phyloP scores from a whole-genome alignment of 2,329 filamentous ascomycete species.

The Chaetomiaceae sp. region DNA sequence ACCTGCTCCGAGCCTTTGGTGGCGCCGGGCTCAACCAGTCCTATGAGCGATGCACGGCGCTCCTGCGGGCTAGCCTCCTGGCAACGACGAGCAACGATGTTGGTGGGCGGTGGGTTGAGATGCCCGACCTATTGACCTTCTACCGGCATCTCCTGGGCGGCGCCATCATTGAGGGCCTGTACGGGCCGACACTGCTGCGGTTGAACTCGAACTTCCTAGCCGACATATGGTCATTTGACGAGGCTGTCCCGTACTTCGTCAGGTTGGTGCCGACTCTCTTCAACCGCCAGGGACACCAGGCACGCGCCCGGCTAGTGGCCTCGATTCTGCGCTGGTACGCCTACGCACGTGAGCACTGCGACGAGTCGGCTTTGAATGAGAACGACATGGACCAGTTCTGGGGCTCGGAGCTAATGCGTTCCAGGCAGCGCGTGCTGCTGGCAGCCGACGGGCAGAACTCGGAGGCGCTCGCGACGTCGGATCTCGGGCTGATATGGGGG shows the following conservation, averaged over 20 bases:
- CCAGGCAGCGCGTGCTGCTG: background rate
- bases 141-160: background rate
- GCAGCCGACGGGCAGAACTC: background rate
- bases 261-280: background rate
- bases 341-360: constrained; percentile 1
- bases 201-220: background rate
- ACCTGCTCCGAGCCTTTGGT: background rate
- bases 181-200: background rate
- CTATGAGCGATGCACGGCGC: background rate
- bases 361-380: background rate
- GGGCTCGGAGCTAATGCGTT: background rate
- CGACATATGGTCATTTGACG: background rate
- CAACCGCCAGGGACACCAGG: background rate
- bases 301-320: background rate
- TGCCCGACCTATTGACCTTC: background rate
- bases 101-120: background rate
- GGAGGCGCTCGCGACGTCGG: background rate
- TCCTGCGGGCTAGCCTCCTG: background rate
- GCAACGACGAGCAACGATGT: background rate
- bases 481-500: constrained; percentile 2
- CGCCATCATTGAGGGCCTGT: background rate
- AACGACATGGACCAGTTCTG: background rate
- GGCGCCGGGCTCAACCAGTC: background rate
- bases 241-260: background rate
- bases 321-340: background rate